Evolutionary conservation across 805 yeast genomes (phyloP).

Genomic region (Saccharomyces mikatae): DNA sequence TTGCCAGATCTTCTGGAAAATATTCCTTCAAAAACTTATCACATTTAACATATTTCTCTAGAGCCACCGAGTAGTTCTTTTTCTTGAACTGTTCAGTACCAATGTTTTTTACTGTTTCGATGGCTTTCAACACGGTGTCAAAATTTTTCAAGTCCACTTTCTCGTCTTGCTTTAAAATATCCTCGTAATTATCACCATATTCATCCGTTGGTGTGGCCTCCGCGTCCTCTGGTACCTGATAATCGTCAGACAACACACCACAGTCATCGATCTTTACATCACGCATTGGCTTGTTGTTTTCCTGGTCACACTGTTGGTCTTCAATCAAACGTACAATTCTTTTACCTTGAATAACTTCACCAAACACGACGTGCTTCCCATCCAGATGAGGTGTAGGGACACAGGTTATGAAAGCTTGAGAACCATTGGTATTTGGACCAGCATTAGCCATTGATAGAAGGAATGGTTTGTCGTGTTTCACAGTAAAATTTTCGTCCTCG

Average conservation of each 20-base stretch:
- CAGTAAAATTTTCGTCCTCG: slow-evolving; percentile 80
- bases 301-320: slow-evolving; percentile 49
- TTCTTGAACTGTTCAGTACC: slow-evolving; percentile 72
- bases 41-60: slow-evolving; percentile 66
- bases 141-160: slow-evolving; percentile 50
- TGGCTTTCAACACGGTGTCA: slow-evolving; percentile 61
- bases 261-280: slow-evolving; percentile 70
- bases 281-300: slow-evolving; percentile 59
- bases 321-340: slow-evolving; percentile 74
- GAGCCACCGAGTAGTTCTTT: slow-evolving; percentile 49
- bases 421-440: slow-evolving; percentile 92
- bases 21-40: slow-evolving; percentile 59
- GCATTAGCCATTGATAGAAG: slow-evolving; percentile 95
- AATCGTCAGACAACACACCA: slow-evolving; percentile 66
- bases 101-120: slow-evolving; percentile 57
- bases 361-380: slow-evolving; percentile 95
- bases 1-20: slow-evolving; percentile 48
- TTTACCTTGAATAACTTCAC: slow-evolving; percentile 78
- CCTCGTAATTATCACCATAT: slow-evolving; percentile 79
- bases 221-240: slow-evolving; percentile 37
- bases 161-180: slow-evolving; percentile 64
- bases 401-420: slow-evolving; percentile 91
- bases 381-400: slow-evolving; percentile 90
- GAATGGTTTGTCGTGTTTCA: slow-evolving; percentile 76
- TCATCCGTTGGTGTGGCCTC: slow-evolving; percentile 54